Conservation (phyloP, 108 stramenopile species). For the Cylindrotheca fusiformis region DNA sequence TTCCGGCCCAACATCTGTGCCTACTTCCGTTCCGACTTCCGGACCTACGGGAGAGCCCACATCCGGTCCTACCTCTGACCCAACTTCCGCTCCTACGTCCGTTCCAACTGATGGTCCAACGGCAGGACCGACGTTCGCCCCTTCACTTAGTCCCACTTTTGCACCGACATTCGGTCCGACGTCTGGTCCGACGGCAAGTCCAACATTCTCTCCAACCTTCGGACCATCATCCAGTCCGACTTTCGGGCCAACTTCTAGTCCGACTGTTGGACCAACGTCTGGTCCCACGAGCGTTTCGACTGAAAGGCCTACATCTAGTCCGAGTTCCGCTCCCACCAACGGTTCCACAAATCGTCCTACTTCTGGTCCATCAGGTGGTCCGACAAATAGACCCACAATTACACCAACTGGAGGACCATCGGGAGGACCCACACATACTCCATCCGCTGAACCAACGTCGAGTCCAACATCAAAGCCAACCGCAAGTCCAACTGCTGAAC, state of each 20-base stretch:
- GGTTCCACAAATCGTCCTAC: neutral
- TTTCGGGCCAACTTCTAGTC: neutral
- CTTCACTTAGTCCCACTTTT: neutral
- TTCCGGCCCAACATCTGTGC: slow-evolving; percentile 6
- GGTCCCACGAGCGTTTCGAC: slow-evolving; percentile 5
- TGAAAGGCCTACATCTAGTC: slow-evolving; percentile 1
- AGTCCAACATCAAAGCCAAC: too few species aligned
- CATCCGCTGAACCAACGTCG: neutral
- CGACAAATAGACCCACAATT: neutral
- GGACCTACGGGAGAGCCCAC: slow-evolving; percentile 3
- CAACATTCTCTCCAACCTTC: neutral
- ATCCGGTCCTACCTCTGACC: neutral
- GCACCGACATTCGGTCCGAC: neutral
- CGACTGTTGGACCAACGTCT: neutral
- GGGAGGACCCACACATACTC: neutral
- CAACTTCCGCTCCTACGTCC: slow-evolving; percentile 2
- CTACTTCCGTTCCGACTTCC: slow-evolving; percentile 1
- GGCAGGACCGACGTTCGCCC: slow-evolving; percentile 10
- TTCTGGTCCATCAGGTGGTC: neutral
- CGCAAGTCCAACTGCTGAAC: too few species aligned
- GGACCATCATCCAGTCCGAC: slow-evolving; percentile 1
- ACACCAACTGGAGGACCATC: neutral
- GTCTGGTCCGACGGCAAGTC: neutral
- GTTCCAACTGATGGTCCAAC: neutral
- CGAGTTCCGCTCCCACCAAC: neutral